Evolutionary conservation across 2,329 filamentous ascomycete genomes (phyloP).

Genomic region (Diaporthe sp.): DNA sequence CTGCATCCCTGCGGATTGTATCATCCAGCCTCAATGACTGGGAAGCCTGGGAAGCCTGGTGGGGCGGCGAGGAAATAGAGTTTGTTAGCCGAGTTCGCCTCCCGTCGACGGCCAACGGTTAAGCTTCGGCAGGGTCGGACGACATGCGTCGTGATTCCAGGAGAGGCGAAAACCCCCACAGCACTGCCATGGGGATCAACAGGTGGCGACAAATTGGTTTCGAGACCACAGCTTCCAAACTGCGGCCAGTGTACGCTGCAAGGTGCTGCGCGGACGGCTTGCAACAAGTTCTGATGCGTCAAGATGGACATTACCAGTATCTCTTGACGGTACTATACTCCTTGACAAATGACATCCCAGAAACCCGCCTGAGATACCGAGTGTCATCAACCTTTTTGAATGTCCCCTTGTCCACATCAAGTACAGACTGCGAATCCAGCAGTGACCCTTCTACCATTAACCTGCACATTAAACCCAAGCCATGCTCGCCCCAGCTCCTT

Average conservation of each 20-base stretch:
- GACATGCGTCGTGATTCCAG: slow-evolving; percentile 9
- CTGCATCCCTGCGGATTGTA: slow-evolving; percentile 1
- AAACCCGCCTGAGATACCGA: slow-evolving; percentile 4
- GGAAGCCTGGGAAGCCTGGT: slow-evolving; percentile 13
- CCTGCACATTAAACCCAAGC: slow-evolving; percentile 19
- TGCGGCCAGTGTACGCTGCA: not conserved
- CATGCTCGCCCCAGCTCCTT: not conserved
- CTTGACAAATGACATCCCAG: slow-evolving; percentile 7
- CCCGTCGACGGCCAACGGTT: slow-evolving; percentile 21
- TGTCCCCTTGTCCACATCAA: slow-evolving; percentile 4
- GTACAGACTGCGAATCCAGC: slow-evolving; percentile 9
- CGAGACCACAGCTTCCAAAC: not conserved
- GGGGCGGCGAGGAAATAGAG: slow-evolving; percentile 9
- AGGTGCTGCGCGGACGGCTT: not conserved
- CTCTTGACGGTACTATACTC: not conserved
- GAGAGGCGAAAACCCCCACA: slow-evolving; percentile 11
- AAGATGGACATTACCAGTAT: not conserved
- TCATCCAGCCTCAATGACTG: not conserved
- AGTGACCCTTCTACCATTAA: slow-evolving; percentile 1
- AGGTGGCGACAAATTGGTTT: slow-evolving; percentile 2
- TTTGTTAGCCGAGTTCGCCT: slow-evolving; percentile 29
- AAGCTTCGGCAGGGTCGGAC: slow-evolving; percentile 28
- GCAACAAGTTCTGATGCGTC: not conserved
- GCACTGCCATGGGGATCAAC: not conserved
- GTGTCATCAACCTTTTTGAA: not conserved